Conservation (phyloP, 2,329 filamentous ascomycete genomes). For the Colletotrichum lini region DNA sequence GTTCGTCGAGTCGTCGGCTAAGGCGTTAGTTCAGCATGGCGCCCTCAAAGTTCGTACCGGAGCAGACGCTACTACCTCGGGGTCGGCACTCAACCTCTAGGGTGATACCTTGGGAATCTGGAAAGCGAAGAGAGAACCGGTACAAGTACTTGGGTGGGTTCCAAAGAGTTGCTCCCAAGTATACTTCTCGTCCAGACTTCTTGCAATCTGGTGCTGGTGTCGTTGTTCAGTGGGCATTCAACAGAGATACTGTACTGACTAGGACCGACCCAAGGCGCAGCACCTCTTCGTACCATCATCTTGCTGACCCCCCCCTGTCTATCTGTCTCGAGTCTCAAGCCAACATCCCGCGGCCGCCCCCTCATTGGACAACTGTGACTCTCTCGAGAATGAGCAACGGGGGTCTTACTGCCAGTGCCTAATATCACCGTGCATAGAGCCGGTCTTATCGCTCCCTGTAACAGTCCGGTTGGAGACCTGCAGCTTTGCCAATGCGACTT, state of each 20-base stretch:
- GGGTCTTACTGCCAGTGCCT: slow-evolving; percentile 26
- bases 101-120: not conserved
- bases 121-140: not conserved
- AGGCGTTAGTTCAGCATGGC: not conserved
- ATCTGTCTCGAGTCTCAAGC: slow-evolving; percentile 34
- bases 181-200: no score
- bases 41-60: slow-evolving; percentile 9
- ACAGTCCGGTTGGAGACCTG: slow-evolving; percentile 23
- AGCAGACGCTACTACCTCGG: not conserved
- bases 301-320: not conserved
- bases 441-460: slow-evolving; percentile 22
- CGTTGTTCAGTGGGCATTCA: not conserved
- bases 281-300: slow-evolving; percentile 4
- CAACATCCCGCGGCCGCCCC: not conserved
- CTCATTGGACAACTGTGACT: slow-evolving; percentile 15
- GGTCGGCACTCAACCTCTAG: not conserved
- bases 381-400: slow-evolving; percentile 20
- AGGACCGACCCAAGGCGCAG: slow-evolving; percentile 1
- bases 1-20: slow-evolving; percentile 19
- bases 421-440: slow-evolving; percentile 31
- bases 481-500: slow-evolving; percentile 23
- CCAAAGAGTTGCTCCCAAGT: no score
- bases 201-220: not conserved
- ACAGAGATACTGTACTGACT: not conserved
- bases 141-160: not conserved